Base-by-base conservation (phyloP, 192 early-diverging fungal species). In the Phycomyces nitens region DNA sequence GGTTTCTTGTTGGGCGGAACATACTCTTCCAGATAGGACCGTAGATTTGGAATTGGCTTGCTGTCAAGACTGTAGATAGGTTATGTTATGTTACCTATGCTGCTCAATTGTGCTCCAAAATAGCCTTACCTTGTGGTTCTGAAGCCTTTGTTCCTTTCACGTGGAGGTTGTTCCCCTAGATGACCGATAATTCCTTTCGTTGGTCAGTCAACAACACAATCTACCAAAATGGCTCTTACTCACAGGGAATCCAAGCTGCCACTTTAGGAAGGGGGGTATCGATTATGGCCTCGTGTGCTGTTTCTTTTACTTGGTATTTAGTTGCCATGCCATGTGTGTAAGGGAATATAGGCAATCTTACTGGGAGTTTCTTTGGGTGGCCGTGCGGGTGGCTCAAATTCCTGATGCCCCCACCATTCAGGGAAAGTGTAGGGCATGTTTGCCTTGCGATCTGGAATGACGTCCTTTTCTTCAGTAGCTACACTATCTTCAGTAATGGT, bases 391-490 rank as follows among this genome's bases (percentile, higher is more conserved):
- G 9, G 9, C 49, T 67, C 24, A n/a, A 42, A 39, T 52, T 62
- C 68, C 27, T 55, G 60, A 52, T 69, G 60, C n/a, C 60, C 68
- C 68, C 68, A 69, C 68, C 68, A 69, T 26, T 57, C 43, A 23
- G 68, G 68, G 24, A 69, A 69, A 6, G 68, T 69, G 16, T 63
- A 62, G 15, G 55, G 53, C 34, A 63, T 43, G 9, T 21, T 57
- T 21, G 41, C 10, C 10, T 65, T 38, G 9, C 29, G 21, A 6
- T 44, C 26, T 16, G 24, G 42, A 27, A 16, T 50, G 20, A 53
- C 20, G 34, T 62, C 47, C 11, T 47, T 47, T 18, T 47, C 44
- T 47, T 47, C 44, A 3, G 44, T 47, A 18, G 44, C 12, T 14
- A 47, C 18, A 11, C 44, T 47, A 11, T 47, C 44, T 47, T 47